Base-by-base conservation (phyloP, 2,329 filamentous ascomycete genomes). In the Microcyclosporella mali region DNA sequence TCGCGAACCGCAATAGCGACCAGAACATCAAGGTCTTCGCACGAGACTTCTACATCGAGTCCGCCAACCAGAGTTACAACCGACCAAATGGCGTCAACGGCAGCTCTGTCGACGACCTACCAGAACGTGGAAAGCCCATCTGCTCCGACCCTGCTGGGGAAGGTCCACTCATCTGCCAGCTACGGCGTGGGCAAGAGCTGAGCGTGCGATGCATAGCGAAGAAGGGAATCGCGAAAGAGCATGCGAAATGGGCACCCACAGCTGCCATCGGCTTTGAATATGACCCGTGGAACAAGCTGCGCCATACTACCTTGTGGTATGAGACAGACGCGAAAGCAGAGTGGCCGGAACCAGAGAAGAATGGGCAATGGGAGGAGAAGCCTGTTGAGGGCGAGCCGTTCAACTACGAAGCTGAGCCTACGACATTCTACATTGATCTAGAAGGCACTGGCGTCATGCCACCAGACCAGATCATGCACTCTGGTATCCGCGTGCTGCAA, bases 181-280 rank as follows among this genome's bases (percentile, higher is more conserved):
- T 98, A 61, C 78, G 90, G 45, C 84, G 83, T 60, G 88, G 85
- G 2, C 92, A 98, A 69, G 88, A 95, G 66, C 71, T 98, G 47
- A 84, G 88, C 64, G 79, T 98, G 61, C 85, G 79, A 49, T 97
- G 90, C 63, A 85, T 95, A 53, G 92, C 90, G 38, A 95, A 95
- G 75, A 97, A 97, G 75, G 92, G 92, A 1, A 97, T 97, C 52
- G 89, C 90, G 29, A 98, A 98, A 73, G 92, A 98, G 66, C 92
- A 98, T 67, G 87, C 92, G 8, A 98, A 98, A 68, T 98, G 92
- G 92, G 85, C 88, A 59, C 89, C 92, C 2, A 90, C 86, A 28
- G 78, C 88, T 31, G 92, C 92, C 3, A 82, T 98, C 31, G 89
- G 88, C 17, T 98, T 98, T 63, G 92, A 98, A 67, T 98, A 98